phyloP scores from a whole-genome alignment of 345 rosid species.

The Lepidium sativum region DNA sequence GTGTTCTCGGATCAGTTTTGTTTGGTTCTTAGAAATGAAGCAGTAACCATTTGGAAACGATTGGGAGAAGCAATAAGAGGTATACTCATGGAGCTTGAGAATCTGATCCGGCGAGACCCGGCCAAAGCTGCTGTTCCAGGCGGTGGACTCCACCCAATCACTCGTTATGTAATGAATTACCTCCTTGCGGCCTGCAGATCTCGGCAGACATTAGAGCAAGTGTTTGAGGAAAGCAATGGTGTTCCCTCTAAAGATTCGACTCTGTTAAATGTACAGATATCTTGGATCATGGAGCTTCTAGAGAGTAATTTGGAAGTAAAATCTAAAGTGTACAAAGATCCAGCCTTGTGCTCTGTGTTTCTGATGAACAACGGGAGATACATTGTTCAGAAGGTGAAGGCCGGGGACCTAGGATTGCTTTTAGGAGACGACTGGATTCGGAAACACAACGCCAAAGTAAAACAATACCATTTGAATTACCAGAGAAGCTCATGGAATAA shows the following conservation, averaged over 20 bases:
- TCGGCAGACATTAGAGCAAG: conserved; percentile 60
- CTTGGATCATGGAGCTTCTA: conserved; percentile 86
- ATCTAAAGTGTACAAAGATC: conserved; percentile 63
- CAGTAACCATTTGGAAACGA: conserved; percentile 63
- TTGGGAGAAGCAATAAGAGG: conserved; percentile 73
- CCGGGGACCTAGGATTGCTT: conserved; percentile 56
- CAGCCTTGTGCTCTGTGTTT: conserved; percentile 54
- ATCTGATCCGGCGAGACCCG: conserved; percentile 80
- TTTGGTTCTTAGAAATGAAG: conserved; percentile 61
- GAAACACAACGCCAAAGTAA: conserved; percentile 67
- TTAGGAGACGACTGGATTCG: conserved; percentile 81
- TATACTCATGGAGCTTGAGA: conserved; percentile 89
- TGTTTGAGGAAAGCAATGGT: conserved; percentile 57
- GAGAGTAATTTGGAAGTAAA: conserved; percentile 88
- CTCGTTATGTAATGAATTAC: conserved; percentile 87
- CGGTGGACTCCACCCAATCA: conserved; percentile 81
- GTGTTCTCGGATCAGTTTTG: conserved; percentile 75
- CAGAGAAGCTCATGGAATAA: conserved; percentile 74
- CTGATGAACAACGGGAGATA: conserved; percentile 86
- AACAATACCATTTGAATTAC: conserved; percentile 46
- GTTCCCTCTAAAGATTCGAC: conserved; percentile 42
- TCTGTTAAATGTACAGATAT: conserved; percentile 60
- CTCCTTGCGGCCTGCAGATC: conserved; percentile 79
- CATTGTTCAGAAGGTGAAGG: conserved; percentile 79
- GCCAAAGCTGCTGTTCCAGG: conserved; percentile 75